These are phyloP conservation scores for Tetrahymena malaccensis DNA, from an alignment of 73 alveolate genomes.

Conservation along the genomic window DNA sequence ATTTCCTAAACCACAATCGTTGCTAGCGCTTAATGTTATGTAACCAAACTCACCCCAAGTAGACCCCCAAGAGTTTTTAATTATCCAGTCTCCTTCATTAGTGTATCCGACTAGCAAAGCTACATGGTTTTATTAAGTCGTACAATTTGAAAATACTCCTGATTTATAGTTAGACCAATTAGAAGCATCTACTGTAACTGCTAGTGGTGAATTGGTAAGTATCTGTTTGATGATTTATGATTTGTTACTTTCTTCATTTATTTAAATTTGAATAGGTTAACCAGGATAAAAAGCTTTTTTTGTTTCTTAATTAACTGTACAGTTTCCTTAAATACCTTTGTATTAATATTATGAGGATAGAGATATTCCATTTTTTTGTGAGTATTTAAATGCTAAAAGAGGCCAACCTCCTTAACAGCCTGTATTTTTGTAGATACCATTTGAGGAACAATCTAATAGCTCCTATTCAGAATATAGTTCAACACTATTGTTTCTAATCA, in stretches of 20 bases:
- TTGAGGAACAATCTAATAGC: constrained; percentile 40
- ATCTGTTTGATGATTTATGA: neutral
- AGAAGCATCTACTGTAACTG: constrained; percentile 41
- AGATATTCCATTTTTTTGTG: neutral
- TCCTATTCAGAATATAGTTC: constrained; percentile 35
- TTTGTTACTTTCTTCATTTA: neutral
- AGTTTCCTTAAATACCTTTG: neutral
- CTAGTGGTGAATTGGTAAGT: neutral
- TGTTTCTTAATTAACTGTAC: neutral
- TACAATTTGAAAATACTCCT: constrained; percentile 37
- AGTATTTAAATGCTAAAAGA: neutral
- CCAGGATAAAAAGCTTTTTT: neutral
- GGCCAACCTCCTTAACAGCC: constrained; percentile 57
- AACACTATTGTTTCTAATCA: neutral
- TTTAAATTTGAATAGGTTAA: neutral
- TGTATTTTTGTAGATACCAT: neutral
- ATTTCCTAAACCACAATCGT: constrained; percentile 9
- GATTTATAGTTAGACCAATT: constrained; percentile 40
- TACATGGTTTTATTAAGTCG: constrained; percentile 53
- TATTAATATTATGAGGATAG: constrained; percentile 15
- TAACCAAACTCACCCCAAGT: constrained; percentile 20
- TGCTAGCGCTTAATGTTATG: neutral
- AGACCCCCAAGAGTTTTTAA: constrained; percentile 31
- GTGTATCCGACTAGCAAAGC: constrained; percentile 67
- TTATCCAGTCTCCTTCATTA: constrained; percentile 2